These are phyloP conservation scores for Udeniomyces megalosporus DNA, from an alignment of 768 basidiomycete species.

Conservation along the genomic window DNA sequence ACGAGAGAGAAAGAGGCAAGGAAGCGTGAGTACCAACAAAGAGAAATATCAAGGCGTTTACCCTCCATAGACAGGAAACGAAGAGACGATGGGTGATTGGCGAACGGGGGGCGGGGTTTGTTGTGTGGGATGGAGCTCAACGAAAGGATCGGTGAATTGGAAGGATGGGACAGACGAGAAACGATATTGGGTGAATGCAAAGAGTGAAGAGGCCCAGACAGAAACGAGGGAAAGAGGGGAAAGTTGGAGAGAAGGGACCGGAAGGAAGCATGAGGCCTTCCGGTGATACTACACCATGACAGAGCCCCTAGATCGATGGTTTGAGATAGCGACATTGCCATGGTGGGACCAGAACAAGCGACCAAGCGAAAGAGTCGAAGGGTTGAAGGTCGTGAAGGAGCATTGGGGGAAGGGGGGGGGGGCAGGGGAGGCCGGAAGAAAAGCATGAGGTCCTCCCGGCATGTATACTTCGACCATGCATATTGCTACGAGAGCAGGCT, in stretches of 20 bases:
- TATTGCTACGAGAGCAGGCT: neutral
- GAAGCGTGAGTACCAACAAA: neutral
- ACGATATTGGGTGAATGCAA: neutral
- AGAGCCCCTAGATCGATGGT: neutral
- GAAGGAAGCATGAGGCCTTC: slow-evolving; percentile 13
- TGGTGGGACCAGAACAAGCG: neutral
- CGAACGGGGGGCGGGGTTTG: no score
- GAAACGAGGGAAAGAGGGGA: neutral
- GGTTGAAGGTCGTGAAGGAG: no score
- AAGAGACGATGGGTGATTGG: no score
- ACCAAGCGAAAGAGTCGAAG: neutral
- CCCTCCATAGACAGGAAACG: no score
- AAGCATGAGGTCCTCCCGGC: neutral
- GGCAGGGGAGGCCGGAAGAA: neutral
- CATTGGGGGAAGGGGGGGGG: no score
- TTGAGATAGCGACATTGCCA: neutral
- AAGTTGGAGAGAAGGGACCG: neutral
- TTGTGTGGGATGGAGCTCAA: no score
- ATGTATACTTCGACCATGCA: neutral
- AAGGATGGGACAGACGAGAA: neutral
- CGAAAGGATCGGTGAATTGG: neutral
- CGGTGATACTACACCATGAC: neutral
- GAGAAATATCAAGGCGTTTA: no score
- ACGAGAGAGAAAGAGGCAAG: neutral
- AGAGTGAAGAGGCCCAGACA: neutral